A percentile compares a stretch with the other conserved stretches of the same genome.
These are phyloP conservation scores for Nemophila menziesii DNA, from an alignment of 257 asterid genomes.

Conservation along the genomic window DNA sequence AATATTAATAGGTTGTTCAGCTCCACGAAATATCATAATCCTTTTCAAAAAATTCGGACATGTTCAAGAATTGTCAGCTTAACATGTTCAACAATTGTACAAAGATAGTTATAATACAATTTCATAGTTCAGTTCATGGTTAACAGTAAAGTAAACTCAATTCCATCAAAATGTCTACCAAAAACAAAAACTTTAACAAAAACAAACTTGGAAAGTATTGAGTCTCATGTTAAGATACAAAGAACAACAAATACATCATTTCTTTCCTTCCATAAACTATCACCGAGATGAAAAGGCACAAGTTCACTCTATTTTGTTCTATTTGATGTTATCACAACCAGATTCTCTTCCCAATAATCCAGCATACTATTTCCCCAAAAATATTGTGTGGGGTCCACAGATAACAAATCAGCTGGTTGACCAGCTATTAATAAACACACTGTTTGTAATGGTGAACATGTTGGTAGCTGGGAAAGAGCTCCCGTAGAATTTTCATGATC, in stretches of 20 bases:
- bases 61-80: no score
- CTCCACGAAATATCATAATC: no score
- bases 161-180: no score
- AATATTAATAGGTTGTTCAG: no score
- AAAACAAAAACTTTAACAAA: no score
- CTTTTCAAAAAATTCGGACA: no score
- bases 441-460: constrained; percentile 94
- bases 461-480: constrained; percentile 75
- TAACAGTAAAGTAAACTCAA: no score
- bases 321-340: constrained; percentile 93
- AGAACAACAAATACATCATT: constrained; percentile 60
- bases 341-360: constrained; percentile 93
- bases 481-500: constrained; percentile 56
- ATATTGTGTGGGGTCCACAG: constrained; percentile 32
- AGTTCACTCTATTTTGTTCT: constrained; percentile 91
- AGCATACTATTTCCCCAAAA: constrained; percentile 61
- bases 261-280: constrained; percentile 93
- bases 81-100: no score
- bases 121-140: no score
- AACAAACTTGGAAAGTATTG: no score
- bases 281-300: constrained; percentile 94
- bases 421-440: constrained; percentile 89
- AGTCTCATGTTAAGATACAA: no score
- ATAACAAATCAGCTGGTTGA: constrained; percentile 85
- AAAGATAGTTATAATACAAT: no score